Conservation (phyloP, 2,329 filamentous ascomycete genomes). For the Alternaria atra region DNA sequence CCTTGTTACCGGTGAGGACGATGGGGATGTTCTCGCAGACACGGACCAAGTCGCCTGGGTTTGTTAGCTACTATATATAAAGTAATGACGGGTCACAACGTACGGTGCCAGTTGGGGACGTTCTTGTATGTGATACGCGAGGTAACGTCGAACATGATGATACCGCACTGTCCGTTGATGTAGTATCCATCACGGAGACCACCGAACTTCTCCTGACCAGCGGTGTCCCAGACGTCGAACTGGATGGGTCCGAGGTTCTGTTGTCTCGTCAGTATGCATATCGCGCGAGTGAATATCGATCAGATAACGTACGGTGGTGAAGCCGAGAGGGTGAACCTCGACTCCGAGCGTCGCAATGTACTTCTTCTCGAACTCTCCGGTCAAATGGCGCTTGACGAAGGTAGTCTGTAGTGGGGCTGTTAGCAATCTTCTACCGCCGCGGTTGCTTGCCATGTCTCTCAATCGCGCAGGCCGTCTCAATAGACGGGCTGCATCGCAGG, state of each 20-base stretch:
- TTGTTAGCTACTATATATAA: conserved; percentile 24
- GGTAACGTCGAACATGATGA: conserved; percentile 99
- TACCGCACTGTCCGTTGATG: conserved; percentile 99
- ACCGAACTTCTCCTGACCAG: conserved; percentile 99
- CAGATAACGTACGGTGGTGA: conserved; percentile 82
- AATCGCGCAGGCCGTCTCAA: conserved; percentile 3
- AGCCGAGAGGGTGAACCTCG: conserved; percentile 97
- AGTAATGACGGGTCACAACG: conserved; percentile 54
- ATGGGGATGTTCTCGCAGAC: conserved; percentile 99
- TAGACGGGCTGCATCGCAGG: background rate
- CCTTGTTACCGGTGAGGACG: conserved; percentile 98
- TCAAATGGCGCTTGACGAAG: conserved; percentile 99
- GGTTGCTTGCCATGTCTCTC: background rate
- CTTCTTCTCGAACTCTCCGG: conserved; percentile 99
- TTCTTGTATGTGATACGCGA: conserved; percentile 99
- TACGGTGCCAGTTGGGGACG: conserved; percentile 99
- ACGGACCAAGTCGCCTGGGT: conserved; percentile 90
- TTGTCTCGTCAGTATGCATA: conserved; percentile 32
- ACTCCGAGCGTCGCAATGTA: conserved; percentile 99
- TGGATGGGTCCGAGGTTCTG: conserved; percentile 94
- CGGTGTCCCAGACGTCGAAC: conserved; percentile 99
- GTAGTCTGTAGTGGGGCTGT: conserved; percentile 75
- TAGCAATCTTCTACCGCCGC: conserved; percentile 26
- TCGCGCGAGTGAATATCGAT: conserved; percentile 13
- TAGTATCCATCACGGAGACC: conserved; percentile 99